A percentile compares a stretch with the other conserved stretches of the same genome.
Evolutionary conservation across 192 early-diverging fungal genomes (phyloP).

Genomic region (Linnemannia zychae): DNA sequence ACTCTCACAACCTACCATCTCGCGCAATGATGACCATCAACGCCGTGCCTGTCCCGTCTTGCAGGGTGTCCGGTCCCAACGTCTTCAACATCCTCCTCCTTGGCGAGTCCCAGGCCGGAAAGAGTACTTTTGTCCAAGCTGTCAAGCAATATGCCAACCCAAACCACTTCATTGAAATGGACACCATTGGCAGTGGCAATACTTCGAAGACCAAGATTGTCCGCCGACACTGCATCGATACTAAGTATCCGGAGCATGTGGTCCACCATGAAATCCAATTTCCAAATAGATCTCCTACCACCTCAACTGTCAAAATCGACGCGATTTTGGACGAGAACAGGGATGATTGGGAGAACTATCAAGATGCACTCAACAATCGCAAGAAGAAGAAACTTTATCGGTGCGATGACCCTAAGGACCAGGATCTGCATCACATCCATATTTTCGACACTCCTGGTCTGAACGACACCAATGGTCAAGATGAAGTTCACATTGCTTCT

Average conservation of each 20-base stretch:
- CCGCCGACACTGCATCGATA: neutral
- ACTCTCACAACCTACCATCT: neutral
- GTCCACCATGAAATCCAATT: neutral
- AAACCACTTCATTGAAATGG: neutral
- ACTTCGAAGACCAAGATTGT: neutral
- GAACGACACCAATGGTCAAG: neutral
- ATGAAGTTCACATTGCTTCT: neutral
- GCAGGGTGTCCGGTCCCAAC: neutral
- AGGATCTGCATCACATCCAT: neutral
- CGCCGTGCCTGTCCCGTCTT: neutral
- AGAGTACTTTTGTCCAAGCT: conserved; percentile 18
- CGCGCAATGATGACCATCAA: neutral
- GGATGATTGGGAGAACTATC: neutral
- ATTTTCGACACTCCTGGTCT: conserved; percentile 12
- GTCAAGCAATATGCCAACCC: conserved; percentile 13
- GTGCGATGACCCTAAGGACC: neutral
- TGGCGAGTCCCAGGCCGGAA: conserved; percentile 20
- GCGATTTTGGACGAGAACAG: too few relatives aligned
- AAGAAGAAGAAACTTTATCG: neutral
- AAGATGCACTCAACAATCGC: neutral
- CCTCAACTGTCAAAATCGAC: neutral
- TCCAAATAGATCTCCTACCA: neutral
- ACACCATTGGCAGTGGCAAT: conserved; percentile 11
- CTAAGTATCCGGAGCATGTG: neutral
- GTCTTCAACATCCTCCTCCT: conserved; percentile 22